Evolutionary conservation across 495 filamentous ascomycete genomes (phyloP).

Genomic region (Penicillium ochrochloron): DNA sequence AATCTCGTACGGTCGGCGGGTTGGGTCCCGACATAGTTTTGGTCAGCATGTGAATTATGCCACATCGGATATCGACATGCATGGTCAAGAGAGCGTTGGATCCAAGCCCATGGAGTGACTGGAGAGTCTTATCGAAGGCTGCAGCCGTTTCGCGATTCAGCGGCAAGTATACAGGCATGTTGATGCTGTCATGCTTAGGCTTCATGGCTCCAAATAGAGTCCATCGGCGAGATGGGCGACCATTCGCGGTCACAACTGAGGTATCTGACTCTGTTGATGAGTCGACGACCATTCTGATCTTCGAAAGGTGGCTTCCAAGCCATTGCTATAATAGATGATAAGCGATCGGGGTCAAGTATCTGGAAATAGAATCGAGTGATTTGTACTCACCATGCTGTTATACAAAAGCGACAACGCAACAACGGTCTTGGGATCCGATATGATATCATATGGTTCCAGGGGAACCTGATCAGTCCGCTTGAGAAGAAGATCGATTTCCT

Average conservation of each 20-base stretch:
- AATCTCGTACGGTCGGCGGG: constrained; percentile 38
- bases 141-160: constrained; percentile 82
- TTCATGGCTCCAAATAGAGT: constrained; percentile 70
- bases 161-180: constrained; percentile 77
- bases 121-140: constrained; percentile 84
- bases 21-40: constrained; percentile 54
- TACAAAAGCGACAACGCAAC: constrained; percentile 83
- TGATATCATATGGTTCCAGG: constrained; percentile 77
- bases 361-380: constrained; percentile 2
- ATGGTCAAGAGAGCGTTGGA: constrained; percentile 77
- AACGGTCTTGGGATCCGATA: constrained; percentile 86
- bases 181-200: constrained; percentile 55
- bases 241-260: constrained; percentile 41
- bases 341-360: neutral
- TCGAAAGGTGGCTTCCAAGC: constrained; percentile 78
- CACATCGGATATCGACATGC: constrained; percentile 84
- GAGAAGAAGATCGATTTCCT: constrained; percentile 73
- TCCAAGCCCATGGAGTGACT: constrained; percentile 78
- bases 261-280: constrained; percentile 47
- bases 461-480: constrained; percentile 63
- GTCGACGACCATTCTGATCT: constrained; percentile 73
- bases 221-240: constrained; percentile 68
- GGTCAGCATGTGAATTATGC: constrained; percentile 69
- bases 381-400: constrained; percentile 75
- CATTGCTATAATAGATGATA: constrained; percentile 64